Conservation (phyloP, 345 rosid genomes). For the Rhodamnia argentea region DNA sequence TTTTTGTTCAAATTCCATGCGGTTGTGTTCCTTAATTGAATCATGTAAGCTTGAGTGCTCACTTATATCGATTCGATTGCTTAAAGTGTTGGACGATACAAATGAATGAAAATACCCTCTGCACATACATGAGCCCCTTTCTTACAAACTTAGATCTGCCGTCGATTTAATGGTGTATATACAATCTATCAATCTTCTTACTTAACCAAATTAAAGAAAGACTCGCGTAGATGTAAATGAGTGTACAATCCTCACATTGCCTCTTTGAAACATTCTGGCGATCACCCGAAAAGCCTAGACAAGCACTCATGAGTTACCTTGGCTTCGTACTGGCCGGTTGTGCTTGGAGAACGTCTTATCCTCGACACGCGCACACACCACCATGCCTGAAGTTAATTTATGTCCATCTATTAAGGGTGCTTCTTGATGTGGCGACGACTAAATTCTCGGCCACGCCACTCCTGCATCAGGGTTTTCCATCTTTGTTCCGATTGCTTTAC, state of each 20-base stretch:
- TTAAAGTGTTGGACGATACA: neutral
- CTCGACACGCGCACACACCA: too few species aligned
- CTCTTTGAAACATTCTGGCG: neutral
- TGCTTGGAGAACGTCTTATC: neutral
- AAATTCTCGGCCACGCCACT: too few species aligned
- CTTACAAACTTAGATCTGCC: neutral
- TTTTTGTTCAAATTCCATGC: too few species aligned
- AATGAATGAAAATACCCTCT: neutral
- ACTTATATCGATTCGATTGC: neutral
- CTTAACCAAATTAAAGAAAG: neutral
- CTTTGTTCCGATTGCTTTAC: neutral
- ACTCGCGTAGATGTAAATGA: neutral
- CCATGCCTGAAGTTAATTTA: too few species aligned
- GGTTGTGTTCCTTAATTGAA: too few species aligned
- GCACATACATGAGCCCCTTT: fast-evolving
- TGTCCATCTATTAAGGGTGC: too few species aligned
- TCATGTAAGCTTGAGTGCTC: too few species aligned
- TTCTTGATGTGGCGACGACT: too few species aligned
- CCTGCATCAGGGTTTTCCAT: neutral
- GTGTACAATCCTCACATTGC: neutral
- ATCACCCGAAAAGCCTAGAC: neutral
- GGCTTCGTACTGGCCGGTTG: neutral
- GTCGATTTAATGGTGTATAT: neutral
- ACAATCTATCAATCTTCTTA: neutral
- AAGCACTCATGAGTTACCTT: neutral